Conservation (phyloP, 116 monocot genomes). For the Zostera marina region DNA sequence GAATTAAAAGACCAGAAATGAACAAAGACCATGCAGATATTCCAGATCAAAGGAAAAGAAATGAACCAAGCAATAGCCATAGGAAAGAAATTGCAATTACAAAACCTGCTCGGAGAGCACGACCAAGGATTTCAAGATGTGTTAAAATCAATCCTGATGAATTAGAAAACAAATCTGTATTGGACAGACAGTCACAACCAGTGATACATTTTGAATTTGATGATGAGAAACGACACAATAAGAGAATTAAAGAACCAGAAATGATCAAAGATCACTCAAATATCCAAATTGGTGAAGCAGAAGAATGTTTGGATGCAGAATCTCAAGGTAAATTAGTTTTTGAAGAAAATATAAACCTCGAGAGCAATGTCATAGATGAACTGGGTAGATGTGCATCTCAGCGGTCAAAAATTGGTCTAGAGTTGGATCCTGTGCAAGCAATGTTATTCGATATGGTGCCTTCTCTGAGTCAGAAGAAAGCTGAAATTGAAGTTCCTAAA, state of each 20-base stretch:
- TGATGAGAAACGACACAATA: not conserved
- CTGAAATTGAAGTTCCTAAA: slow-evolving; percentile 5
- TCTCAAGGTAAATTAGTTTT: not conserved
- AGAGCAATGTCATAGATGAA: slow-evolving; percentile 1
- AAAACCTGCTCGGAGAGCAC: slow-evolving; percentile 27
- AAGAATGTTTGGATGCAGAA: not conserved
- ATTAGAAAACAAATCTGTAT: not conserved
- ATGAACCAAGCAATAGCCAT: not conserved
- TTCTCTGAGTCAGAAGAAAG: slow-evolving; percentile 42
- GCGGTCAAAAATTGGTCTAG: slow-evolving; percentile 34
- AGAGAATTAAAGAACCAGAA: not conserved
- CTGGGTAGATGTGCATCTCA: slow-evolving; percentile 11
- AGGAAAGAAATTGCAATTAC: slow-evolving; percentile 19
- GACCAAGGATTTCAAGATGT: slow-evolving; percentile 40
- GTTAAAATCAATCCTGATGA: slow-evolving; percentile 37
- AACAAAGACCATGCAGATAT: not conserved
- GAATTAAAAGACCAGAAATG: not conserved
- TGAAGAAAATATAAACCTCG: not conserved
- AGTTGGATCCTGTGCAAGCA: slow-evolving; percentile 73
- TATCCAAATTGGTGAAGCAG: not conserved
- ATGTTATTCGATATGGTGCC: slow-evolving; percentile 91
- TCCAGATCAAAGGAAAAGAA: no score
- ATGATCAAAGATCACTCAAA: not conserved
- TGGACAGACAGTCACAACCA: not conserved
- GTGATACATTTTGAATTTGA: not conserved